Base-by-base conservation (phyloP, 192 early-diverging fungal species). In the Funneliformis geosporum region DNA sequence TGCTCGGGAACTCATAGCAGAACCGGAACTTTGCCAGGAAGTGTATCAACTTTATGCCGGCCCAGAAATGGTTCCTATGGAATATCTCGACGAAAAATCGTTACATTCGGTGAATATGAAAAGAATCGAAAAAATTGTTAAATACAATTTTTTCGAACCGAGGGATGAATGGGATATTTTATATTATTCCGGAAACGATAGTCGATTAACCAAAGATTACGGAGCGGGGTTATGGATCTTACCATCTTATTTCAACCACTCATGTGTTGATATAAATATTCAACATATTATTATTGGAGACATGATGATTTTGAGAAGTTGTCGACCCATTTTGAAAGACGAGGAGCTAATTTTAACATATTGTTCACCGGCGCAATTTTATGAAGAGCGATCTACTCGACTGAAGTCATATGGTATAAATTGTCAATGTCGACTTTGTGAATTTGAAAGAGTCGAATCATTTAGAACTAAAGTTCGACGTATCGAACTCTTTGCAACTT, bases 231-330 rank as follows among this genome's bases (percentile, higher is more conserved):
- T 73, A 28, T 73, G 71, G 69, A 38, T 71, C 14, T 16, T n/a
- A 2, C 69, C 69, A 23, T 71, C 69, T 23, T 71, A 44, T 71
- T 50, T 73, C 46, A 73, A 73, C 25, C 71, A 73, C 71, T 21
- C 71, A 73, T 55, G 71, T 38, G 71, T 28, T 28, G 71, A 73
- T 55, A 73, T 0, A 5, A 73, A 73, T 55, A 25, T 73, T 50
- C 7, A n/a, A 3, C 6, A 14, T 9, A 2, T 73, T 0, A 4
- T 18, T 55, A 23, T 73, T 47, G 71, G 71, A 18, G 71, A 73
- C 21, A 43, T 73, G 44, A 73, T 73, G 71, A n/a, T 73, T 55
- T 4, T 73, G 9, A n/a, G 71, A 16, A 0, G 46, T 25, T 14
- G 4, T 7, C 71, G 71, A 9, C 21, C 21, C 10, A 46, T 73